Conservation (phyloP, 2,329 filamentous ascomycete species). For the Plenodomus lindquistii region DNA sequence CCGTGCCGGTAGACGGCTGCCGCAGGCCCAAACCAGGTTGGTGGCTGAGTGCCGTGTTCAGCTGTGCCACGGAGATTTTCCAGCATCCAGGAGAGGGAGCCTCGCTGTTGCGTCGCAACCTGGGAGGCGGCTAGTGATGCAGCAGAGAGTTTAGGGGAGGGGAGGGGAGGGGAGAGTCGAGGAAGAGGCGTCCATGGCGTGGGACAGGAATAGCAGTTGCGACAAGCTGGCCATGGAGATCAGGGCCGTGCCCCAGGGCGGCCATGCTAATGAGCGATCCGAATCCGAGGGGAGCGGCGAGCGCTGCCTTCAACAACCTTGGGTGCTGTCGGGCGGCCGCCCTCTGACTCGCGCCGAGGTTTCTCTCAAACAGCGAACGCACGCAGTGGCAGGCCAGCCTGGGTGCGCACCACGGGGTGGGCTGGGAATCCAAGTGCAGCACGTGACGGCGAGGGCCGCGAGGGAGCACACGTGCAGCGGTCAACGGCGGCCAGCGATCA, state of each 20-base stretch:
- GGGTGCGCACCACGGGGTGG: not conserved
- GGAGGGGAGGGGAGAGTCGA: too few species aligned
- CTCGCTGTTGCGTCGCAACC: constrained; percentile 21
- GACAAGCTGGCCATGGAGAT: not conserved
- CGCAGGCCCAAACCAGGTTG: constrained; percentile 39
- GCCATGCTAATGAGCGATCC: too few species aligned
- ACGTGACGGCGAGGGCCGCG: not conserved
- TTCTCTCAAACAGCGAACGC: constrained; percentile 27
- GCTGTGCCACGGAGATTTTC: constrained; percentile 28
- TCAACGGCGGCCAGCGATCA: not conserved
- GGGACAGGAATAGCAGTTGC: constrained; percentile 29
- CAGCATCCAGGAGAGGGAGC: constrained; percentile 32
- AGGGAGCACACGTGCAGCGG: not conserved
- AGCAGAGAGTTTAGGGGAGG: constrained; percentile 26
- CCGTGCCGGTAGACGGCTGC: constrained; percentile 38
- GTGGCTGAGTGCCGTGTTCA: constrained; percentile 31
- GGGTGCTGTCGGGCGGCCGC: too few species aligned
- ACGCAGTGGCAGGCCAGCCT: not conserved
- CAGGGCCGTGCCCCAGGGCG: not conserved
- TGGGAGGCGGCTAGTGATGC: constrained; percentile 29
- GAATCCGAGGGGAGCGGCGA: not conserved
- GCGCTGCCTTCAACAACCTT: too few species aligned
- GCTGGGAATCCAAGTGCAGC: too few species aligned
- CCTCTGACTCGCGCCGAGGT: constrained; percentile 20
- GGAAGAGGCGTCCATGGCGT: constrained; percentile 29